A percentile compares a stretch with the other conserved stretches of the same genome.
These are phyloP conservation scores for Plasmodium vinckei DNA, from an alignment of 169 alveolate species.

Conservation along the genomic window DNA sequence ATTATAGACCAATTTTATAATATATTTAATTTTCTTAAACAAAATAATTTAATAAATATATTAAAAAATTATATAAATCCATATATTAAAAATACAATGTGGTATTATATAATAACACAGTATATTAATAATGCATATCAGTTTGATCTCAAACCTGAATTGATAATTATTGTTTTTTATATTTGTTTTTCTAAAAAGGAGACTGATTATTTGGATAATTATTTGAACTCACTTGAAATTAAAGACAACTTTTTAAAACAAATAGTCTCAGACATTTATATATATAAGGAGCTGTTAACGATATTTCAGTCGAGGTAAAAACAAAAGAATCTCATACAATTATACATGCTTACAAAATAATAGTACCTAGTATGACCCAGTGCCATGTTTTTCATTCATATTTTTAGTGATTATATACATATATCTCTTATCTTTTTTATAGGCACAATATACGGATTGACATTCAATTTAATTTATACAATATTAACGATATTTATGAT, in stretches of 20 bases:
- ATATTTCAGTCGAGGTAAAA: conserved; percentile 27
- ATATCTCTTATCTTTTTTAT: conserved; percentile 3
- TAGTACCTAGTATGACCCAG: neutral
- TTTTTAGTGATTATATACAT: neutral
- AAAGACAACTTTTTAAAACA: neutral
- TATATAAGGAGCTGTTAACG: conserved; percentile 34
- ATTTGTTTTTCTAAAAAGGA: conserved; percentile 41
- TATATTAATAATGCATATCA: conserved; percentile 33
- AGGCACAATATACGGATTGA: conserved; percentile 49
- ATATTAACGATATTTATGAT: conserved; percentile 9
- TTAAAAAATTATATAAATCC: conserved; percentile 43
- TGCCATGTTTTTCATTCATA: neutral
- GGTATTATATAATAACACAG: conserved; percentile 51
- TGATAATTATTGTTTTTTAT: conserved; percentile 46
- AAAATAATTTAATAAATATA: conserved; percentile 15
- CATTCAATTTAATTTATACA: conserved; percentile 28
- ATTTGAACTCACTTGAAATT: conserved; percentile 27
- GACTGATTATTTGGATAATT: conserved; percentile 24
- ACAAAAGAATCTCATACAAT: neutral
- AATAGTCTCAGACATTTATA: conserved; percentile 32
- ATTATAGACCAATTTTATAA: conserved; percentile 6
- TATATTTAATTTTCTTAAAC: conserved; percentile 21
- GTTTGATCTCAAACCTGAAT: conserved; percentile 25
- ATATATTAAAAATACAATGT: conserved; percentile 43
- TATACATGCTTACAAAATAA: neutral